Evolutionary conservation across 805 yeast species (phyloP).

Genomic region (Cyberlindnera xishuangbannaensis): DNA sequence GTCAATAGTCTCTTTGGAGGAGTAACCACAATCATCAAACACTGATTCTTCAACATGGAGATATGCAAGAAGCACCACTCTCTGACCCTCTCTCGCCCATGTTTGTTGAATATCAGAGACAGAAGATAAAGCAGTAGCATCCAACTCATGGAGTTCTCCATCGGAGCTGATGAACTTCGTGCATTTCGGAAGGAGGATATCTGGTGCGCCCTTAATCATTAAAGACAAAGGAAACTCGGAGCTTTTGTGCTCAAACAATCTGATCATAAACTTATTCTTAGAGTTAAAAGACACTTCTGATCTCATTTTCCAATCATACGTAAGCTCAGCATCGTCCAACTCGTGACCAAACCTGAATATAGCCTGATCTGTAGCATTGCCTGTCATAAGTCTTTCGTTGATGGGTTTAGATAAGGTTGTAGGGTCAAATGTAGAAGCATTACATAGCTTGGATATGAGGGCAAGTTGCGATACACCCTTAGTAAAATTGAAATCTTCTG

Average conservation of each 20-base stretch:
- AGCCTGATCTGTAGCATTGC: slow-evolving; percentile 48
- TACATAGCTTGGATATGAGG: slow-evolving; percentile 30
- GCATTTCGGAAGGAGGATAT: slow-evolving; percentile 33
- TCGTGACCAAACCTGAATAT: slow-evolving; percentile 31
- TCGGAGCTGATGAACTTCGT: slow-evolving; percentile 12
- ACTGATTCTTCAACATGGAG: slow-evolving; percentile 19
- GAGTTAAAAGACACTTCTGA: slow-evolving; percentile 39
- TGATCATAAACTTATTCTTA: slow-evolving; percentile 40
- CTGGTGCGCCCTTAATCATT: slow-evolving; percentile 43
- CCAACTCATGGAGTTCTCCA: slow-evolving; percentile 10
- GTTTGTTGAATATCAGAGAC: slow-evolving; percentile 25
- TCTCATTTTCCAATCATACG: slow-evolving; percentile 27
- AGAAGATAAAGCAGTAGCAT: slow-evolving; percentile 7
- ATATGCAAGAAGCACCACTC: slow-evolving; percentile 35
- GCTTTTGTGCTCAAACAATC: slow-evolving; percentile 19
- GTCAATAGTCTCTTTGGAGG: slow-evolving; percentile 13
- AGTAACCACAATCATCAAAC: slow-evolving; percentile 6
- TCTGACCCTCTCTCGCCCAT: slow-evolving; percentile 35
- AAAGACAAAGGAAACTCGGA: slow-evolving; percentile 10
- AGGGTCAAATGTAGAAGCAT: slow-evolving; percentile 28
- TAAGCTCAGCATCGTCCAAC: slow-evolving; percentile 11
- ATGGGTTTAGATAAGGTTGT: slow-evolving; percentile 10
- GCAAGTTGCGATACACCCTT: slow-evolving; percentile 9
- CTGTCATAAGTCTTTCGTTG: slow-evolving; percentile 27
- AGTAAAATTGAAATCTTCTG: background rate